Percentiles rank a stretch among this genome's conserved stretches.
Evolutionary conservation across 2,329 filamentous ascomycete species (phyloP).

Genomic region (Fusarium coffeatum): DNA sequence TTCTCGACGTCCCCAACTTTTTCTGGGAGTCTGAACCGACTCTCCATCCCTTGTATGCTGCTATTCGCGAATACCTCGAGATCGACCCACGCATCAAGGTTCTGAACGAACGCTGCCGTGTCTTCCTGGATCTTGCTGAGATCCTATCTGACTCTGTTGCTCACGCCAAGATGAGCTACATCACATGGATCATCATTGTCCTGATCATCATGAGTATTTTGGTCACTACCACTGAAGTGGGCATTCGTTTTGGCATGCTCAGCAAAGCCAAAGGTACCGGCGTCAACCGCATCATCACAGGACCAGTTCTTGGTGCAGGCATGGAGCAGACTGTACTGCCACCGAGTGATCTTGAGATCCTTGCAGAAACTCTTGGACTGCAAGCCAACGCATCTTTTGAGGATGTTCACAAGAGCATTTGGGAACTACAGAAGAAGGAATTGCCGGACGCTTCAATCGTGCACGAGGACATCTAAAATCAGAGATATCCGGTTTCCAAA

Average conservation of each 20-base stretch:
- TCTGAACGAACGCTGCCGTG: constrained; percentile 94
- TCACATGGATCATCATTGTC: constrained; percentile 98
- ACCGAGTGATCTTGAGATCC: constrained; percentile 50
- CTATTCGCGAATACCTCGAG: constrained; percentile 96
- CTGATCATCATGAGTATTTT: constrained; percentile 91
- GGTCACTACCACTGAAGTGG: constrained; percentile 90
- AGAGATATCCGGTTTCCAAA: neutral
- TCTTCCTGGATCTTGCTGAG: constrained; percentile 95
- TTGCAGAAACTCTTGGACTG: constrained; percentile 52
- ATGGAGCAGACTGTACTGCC: constrained; percentile 32
- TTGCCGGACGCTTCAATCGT: constrained; percentile 16
- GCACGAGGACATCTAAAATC: constrained; percentile 32
- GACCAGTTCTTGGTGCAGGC: constrained; percentile 34
- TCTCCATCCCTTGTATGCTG: constrained; percentile 91
- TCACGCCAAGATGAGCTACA: constrained; percentile 93
- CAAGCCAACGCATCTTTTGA: constrained; percentile 51
- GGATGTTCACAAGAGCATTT: constrained; percentile 52
- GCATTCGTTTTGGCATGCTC: constrained; percentile 84
- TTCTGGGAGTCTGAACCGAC: constrained; percentile 99
- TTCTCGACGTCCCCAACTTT: constrained; percentile 95
- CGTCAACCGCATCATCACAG: constrained; percentile 16
- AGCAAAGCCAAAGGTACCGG: constrained; percentile 40
- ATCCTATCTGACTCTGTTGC: constrained; percentile 93
- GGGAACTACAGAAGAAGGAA: constrained; percentile 44
- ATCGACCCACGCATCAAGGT: constrained; percentile 97